Conservation (phyloP, 2,329 filamentous ascomycete species). For the Chaetomium olivaceum region DNA sequence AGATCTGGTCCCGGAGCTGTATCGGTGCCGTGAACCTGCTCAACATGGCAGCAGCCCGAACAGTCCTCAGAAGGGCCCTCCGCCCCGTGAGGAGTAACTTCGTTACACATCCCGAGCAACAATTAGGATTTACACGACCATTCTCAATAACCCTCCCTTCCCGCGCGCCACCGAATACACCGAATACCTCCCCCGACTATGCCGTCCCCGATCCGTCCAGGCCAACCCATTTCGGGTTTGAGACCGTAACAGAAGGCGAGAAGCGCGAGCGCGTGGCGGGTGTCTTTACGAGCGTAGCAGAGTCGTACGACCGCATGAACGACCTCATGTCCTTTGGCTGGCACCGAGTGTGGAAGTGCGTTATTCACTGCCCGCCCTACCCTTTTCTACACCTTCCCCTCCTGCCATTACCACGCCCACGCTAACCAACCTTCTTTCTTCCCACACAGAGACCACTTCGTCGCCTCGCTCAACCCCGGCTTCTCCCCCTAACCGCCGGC, state of each 20-base stretch:
- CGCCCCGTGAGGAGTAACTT: slow-evolving; percentile 18
- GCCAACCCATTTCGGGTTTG: slow-evolving; percentile 85
- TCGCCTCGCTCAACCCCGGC: slow-evolving; percentile 85
- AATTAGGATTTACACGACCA: slow-evolving; percentile 17
- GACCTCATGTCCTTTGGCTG: slow-evolving; percentile 98
- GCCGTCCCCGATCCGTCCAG: slow-evolving; percentile 30
- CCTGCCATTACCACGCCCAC: background rate
- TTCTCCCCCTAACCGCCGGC: slow-evolving; percentile 51
- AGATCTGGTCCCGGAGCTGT: slow-evolving; percentile 15
- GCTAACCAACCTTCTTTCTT: background rate
- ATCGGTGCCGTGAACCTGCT: slow-evolving; percentile 4
- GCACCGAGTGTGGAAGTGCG: slow-evolving; percentile 88
- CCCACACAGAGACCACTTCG: slow-evolving; percentile 74
- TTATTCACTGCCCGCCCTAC: slow-evolving; percentile 22
- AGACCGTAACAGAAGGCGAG: slow-evolving; percentile 77
- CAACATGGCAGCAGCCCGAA: slow-evolving; percentile 25
- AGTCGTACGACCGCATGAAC: slow-evolving; percentile 97
- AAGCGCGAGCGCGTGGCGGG: slow-evolving; percentile 73
- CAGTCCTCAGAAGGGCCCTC: slow-evolving; percentile 28
- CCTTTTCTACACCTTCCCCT: background rate
- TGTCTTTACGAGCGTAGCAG: slow-evolving; percentile 93
- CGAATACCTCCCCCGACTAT: slow-evolving; percentile 27
- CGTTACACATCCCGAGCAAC: slow-evolving; percentile 8
- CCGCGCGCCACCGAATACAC: slow-evolving; percentile 7
- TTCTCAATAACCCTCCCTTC: slow-evolving; percentile 22